A percentile compares a stretch with the other conserved stretches of the same genome.
phyloP scores from a whole-genome alignment of 2,329 filamentous ascomycete genomes.

The Ophiostoma perfectum region DNA sequence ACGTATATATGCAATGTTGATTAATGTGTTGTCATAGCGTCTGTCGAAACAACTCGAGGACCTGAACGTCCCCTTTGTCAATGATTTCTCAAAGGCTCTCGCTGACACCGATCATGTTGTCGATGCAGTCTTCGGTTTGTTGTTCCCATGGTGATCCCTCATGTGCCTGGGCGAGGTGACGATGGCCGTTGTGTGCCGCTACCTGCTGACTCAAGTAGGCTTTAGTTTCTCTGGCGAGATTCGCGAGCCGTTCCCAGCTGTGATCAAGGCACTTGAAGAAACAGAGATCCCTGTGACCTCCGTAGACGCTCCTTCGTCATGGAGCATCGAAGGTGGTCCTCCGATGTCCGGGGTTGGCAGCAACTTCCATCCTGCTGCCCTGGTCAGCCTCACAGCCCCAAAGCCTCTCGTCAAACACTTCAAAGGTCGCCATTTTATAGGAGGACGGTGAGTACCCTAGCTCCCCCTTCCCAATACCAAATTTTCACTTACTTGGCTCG shows the following conservation, averaged over 20 bases:
- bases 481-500: background rate
- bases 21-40: slow-evolving; percentile 48
- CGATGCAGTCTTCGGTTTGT: slow-evolving; percentile 82
- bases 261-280: slow-evolving; percentile 71
- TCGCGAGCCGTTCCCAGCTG: slow-evolving; percentile 80
- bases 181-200: background rate
- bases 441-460: slow-evolving; percentile 59
- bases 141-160: background rate
- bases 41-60: slow-evolving; percentile 79
- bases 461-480: no score
- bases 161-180: background rate
- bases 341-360: slow-evolving; percentile 70
- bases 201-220: slow-evolving; percentile 41
- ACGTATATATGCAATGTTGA: slow-evolving; percentile 15
- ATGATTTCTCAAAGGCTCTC: slow-evolving; percentile 68
- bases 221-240: slow-evolving; percentile 92
- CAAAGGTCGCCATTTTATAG: slow-evolving; percentile 82
- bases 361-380: slow-evolving; percentile 69
- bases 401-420: slow-evolving; percentile 86
- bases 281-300: slow-evolving; percentile 73
- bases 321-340: slow-evolving; percentile 85
- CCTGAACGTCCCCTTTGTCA: slow-evolving; percentile 74
- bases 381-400: slow-evolving; percentile 87
- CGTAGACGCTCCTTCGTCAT: slow-evolving; percentile 89
- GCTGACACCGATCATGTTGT: slow-evolving; percentile 70